Percentiles rank a stretch among this genome's conserved stretches.
phyloP scores from a whole-genome alignment of 2,329 filamentous ascomycete genomes.

The Colletotrichum lentis region DNA sequence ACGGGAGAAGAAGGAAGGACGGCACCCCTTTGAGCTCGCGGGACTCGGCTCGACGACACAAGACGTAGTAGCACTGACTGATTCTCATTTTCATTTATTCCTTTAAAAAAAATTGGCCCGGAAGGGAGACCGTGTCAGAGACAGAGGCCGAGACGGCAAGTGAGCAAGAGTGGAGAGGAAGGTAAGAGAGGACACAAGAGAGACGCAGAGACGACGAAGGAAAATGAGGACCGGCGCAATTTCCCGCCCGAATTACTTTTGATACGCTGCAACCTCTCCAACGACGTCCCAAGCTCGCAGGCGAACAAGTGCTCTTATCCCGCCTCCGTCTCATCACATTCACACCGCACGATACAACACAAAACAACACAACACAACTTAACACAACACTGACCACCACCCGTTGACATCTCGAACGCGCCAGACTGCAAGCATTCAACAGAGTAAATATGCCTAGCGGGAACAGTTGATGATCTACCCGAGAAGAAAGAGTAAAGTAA shows the following conservation, averaged over 20 bases:
- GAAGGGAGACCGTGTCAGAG: neutral
- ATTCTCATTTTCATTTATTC: neutral
- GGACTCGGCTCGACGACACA: neutral
- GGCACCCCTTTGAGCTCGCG: conserved; percentile 2
- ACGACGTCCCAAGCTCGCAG: conserved; percentile 5
- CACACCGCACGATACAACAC: neutral
- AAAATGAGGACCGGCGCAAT: neutral
- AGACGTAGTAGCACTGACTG: neutral
- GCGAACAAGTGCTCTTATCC: conserved; percentile 5
- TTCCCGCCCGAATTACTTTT: neutral
- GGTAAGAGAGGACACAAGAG: neutral
- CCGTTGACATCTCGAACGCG: neutral
- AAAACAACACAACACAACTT: neutral
- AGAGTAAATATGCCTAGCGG: neutral
- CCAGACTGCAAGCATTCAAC: neutral
- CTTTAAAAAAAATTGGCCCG: neutral
- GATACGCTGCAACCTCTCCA: conserved; percentile 7
- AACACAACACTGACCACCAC: neutral
- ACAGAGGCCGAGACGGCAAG: neutral
- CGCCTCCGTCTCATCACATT: conserved; percentile 4
- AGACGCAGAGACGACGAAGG: conserved; percentile 7
- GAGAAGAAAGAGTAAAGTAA: neutral
- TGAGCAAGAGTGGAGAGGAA: neutral
- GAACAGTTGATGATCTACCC: neutral
- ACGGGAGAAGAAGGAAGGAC: conserved; percentile 18